Evolutionary conservation across 1,284 basidiomycete species (phyloP), one percentile per base, ranked within the genome.

Genomic region (Sphaerobolus stellatus): DNA sequence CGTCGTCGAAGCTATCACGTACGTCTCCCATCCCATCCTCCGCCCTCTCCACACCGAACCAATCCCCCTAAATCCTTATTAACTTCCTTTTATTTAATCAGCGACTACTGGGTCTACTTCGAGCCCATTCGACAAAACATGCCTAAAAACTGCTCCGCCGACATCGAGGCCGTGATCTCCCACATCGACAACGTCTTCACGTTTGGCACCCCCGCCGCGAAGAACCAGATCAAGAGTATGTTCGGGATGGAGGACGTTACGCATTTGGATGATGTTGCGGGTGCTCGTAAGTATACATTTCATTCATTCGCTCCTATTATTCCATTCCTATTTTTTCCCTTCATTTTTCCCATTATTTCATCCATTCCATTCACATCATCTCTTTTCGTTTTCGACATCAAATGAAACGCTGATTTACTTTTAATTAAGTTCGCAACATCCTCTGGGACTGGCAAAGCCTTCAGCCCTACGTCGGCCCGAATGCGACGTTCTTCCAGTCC

Each of bases 131-230:
- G 80, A 9, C 73, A 81, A 58, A 73, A 81, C 62, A 89, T 88
- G 85, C 84, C 86, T 1, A 62, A 74, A 60, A 89, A 90, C 66
- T 90, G 87, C 68, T 88, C 85, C 11, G 77, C 82, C 0, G 87
- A 90, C 61, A 77, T 89, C 25, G 70, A 85, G 64, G 77, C 77
- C n/a, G 85, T 84, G 18, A 79, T 89, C 56, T 62, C 75, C 2
- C 77, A 86, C 61, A 69, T 90, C 46, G 87, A 90, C 64, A 49
- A 73, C 33, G 77, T 81, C 1, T 81, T 87, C 60, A 70, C 68
- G 1, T 68, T 68, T 4, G 73, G 73, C 1, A 71, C 81, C 57
- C 48, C 64, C 2, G 65, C 65, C 16, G 77, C 79, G 5, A 82
- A 84, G 33, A 64, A 80, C 53, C 61, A 61, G 11, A 64, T 88